Conservation (phyloP, 2,329 filamentous ascomycete genomes). For the Aspergillus novofumigatus region DNA sequence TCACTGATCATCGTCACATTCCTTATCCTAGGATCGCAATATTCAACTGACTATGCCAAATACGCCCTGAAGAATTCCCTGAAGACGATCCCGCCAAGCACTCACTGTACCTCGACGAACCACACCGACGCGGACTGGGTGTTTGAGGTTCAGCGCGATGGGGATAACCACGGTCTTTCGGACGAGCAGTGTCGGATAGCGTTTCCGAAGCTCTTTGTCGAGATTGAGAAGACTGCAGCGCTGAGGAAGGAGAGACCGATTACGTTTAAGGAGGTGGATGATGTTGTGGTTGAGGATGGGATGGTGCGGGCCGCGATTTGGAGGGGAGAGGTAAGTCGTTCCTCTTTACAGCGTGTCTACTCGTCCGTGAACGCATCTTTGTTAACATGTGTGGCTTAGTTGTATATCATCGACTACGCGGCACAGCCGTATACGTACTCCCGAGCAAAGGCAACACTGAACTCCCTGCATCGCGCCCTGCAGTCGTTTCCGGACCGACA, state of each 20-base stretch:
- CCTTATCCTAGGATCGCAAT: slow-evolving; percentile 17
- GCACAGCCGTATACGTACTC: slow-evolving; percentile 32
- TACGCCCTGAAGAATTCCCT: slow-evolving; percentile 20
- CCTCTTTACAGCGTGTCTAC: neutral
- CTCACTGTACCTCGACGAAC: neutral
- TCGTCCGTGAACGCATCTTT: neutral
- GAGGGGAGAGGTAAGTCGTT: slow-evolving; percentile 31
- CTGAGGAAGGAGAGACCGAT: slow-evolving; percentile 21
- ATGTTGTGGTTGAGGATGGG: slow-evolving; percentile 27
- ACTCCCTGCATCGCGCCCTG: slow-evolving; percentile 48
- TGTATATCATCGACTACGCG: slow-evolving; percentile 36
- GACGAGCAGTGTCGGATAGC: slow-evolving; percentile 35
- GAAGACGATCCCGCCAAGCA: slow-evolving; percentile 1
- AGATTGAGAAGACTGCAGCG: slow-evolving; percentile 31
- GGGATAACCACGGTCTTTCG: slow-evolving; percentile 34
- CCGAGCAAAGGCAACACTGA: slow-evolving; percentile 41
- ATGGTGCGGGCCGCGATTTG: slow-evolving; percentile 37
- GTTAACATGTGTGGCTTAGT: slow-evolving; percentile 16
- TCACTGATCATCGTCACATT: slow-evolving; percentile 27
- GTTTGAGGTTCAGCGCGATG: slow-evolving; percentile 32
- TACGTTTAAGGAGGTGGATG: slow-evolving; percentile 33
- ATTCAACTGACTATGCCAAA: slow-evolving; percentile 14
- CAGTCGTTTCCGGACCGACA: slow-evolving; percentile 35
- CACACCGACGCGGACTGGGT: slow-evolving; percentile 23
- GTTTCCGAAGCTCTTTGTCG: slow-evolving; percentile 38